Conservation (phyloP, 2,329 filamentous ascomycete genomes). For the Colletotrichum trifolii region DNA sequence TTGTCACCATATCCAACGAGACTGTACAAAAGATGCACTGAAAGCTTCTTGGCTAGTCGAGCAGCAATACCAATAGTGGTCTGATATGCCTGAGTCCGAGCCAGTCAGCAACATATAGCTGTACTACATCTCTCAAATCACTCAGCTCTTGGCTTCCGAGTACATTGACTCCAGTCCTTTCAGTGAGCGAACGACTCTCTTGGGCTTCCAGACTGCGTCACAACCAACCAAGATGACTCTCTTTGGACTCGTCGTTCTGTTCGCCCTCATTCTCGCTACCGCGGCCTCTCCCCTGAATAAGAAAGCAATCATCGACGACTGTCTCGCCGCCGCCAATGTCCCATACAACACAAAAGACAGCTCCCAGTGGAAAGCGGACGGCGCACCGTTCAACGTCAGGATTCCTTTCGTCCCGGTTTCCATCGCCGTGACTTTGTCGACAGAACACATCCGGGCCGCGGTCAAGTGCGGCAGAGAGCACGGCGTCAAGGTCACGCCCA, state of each 20-base stretch:
- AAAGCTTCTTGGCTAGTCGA: too few relatives aligned
- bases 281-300: constrained; percentile 3
- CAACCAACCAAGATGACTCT: not conserved
- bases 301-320: constrained; percentile 39
- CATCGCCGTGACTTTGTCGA: constrained; percentile 46
- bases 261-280: not conserved
- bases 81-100: too few relatives aligned
- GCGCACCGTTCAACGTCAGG: constrained; percentile 47
- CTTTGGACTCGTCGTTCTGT: not conserved
- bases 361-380: constrained; percentile 47
- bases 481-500: constrained; percentile 60
- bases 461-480: constrained; percentile 56
- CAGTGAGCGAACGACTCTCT: too few relatives aligned
- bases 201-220: not conserved
- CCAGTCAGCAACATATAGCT: too few relatives aligned
- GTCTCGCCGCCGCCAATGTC: constrained; percentile 40
- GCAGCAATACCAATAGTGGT: too few relatives aligned
- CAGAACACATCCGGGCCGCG: constrained; percentile 55
- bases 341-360: constrained; percentile 38
- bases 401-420: constrained; percentile 45
- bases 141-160: too few relatives aligned
- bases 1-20: too few relatives aligned
- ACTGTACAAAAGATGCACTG: too few relatives aligned
- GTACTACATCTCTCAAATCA: too few relatives aligned
- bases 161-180: too few relatives aligned